These are phyloP conservation scores for Farysia itapuensis DNA, from an alignment of 1,284 basidiomycete species.

Conservation along the genomic window DNA sequence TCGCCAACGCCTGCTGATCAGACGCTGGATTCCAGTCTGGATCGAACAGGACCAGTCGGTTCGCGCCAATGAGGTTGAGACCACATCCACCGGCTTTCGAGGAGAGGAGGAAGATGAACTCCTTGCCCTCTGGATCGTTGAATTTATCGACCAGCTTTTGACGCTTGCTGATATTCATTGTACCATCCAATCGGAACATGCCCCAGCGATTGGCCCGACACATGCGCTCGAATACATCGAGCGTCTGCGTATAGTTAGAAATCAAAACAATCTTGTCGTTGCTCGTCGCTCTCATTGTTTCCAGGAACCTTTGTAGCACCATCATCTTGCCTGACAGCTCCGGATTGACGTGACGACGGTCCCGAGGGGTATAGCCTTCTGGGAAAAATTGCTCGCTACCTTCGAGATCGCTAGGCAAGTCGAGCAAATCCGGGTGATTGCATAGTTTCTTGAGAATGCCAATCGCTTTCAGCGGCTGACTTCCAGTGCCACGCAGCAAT, in stretches of 20 bases:
- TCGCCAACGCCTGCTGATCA: slow-evolving; percentile 95
- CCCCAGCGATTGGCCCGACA: slow-evolving; percentile 71
- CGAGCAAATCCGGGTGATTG: slow-evolving; percentile 92
- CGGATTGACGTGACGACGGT: slow-evolving; percentile 49
- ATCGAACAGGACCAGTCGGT: slow-evolving; percentile 92
- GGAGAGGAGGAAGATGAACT: slow-evolving; percentile 95
- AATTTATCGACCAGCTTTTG: slow-evolving; percentile 97
- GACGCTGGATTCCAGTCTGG: slow-evolving; percentile 99
- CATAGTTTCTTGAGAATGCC: slow-evolving; percentile 95
- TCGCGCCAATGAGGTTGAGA: slow-evolving; percentile 97
- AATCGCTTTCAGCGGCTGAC: slow-evolving; percentile 96
- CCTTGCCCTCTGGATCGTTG: slow-evolving; percentile 91
- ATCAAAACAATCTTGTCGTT: slow-evolving; percentile 97
- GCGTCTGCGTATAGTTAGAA: slow-evolving; percentile 96
- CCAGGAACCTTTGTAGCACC: slow-evolving; percentile 72
- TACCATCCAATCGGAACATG: slow-evolving; percentile 88
- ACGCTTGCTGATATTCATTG: slow-evolving; percentile 88
- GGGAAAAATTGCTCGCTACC: slow-evolving; percentile 84
- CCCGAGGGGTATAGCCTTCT: slow-evolving; percentile 71
- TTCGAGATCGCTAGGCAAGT: slow-evolving; percentile 80
- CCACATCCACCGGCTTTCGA: slow-evolving; percentile 98
- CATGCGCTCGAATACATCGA: slow-evolving; percentile 70
- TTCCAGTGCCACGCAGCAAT: slow-evolving; percentile 82
- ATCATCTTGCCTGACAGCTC: slow-evolving; percentile 67
- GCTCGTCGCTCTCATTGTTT: slow-evolving; percentile 49